phyloP scores from a whole-genome alignment of 306 rosid genomes.

The Trifolium pratense region DNA sequence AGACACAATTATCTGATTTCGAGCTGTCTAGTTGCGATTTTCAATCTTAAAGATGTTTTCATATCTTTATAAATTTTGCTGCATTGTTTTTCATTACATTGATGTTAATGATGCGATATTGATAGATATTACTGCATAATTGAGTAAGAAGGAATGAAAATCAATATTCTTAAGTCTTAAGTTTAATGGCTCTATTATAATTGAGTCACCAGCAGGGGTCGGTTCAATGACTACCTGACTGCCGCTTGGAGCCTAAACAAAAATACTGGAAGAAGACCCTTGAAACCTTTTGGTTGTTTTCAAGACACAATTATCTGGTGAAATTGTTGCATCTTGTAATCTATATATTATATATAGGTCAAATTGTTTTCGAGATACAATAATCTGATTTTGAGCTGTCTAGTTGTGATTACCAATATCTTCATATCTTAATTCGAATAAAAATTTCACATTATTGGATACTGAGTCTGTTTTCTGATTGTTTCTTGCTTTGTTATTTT shows the following conservation, averaged over 20 bases:
- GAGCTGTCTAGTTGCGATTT: too few relatives aligned
- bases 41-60: too few relatives aligned
- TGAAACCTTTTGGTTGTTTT: constrained; percentile 53
- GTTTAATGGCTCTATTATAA: constrained; percentile 45
- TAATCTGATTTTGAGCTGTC: too few relatives aligned
- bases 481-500: neutral
- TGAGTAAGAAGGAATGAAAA: too few relatives aligned
- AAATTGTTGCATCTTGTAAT: constrained; percentile 12
- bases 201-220: constrained; percentile 37
- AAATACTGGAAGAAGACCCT: constrained; percentile 68
- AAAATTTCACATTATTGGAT: too few relatives aligned
- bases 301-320: constrained; percentile 65
- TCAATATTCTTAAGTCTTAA: neutral
- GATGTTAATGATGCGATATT: neutral
- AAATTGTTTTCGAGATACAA: too few relatives aligned
- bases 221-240: constrained; percentile 26
- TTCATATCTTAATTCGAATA: too few relatives aligned
- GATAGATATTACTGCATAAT: neutral
- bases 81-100: too few relatives aligned
- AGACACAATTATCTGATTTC: too few relatives aligned
- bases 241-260: constrained; percentile 39
- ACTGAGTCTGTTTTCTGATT: neutral
- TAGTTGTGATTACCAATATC: too few relatives aligned
- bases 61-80: too few relatives aligned
- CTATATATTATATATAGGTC: too few relatives aligned